phyloP scores from a whole-genome alignment of 1,139 yeast genomes.

The Saccharomyces hybrid region DNA sequence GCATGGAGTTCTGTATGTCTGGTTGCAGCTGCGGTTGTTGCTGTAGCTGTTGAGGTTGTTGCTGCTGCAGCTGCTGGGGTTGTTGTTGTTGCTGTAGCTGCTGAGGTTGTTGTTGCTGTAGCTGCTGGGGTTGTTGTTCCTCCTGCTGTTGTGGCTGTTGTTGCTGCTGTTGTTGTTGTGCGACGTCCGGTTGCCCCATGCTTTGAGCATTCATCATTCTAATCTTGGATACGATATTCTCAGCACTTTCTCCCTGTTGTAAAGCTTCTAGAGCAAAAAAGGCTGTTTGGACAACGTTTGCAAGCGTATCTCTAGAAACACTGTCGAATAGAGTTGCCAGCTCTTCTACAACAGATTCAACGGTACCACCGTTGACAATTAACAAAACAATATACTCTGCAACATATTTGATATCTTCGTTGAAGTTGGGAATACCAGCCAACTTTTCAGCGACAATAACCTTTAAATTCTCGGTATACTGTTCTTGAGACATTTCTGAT shows the following conservation, averaged over 20 bases:
- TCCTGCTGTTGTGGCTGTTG: slow-evolving; percentile 12
- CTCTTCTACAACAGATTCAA: slow-evolving; percentile 58
- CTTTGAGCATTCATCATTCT: slow-evolving; percentile 16
- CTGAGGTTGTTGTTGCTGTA: slow-evolving; percentile 10
- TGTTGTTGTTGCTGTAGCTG: slow-evolving; percentile 6
- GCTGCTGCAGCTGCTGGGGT: slow-evolving; percentile 8
- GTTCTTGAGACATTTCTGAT: slow-evolving; percentile 28
- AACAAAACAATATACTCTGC: slow-evolving; percentile 73
- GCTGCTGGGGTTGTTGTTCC: slow-evolving; percentile 2
- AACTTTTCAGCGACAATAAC: slow-evolving; percentile 33
- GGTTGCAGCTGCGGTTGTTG: slow-evolving; percentile 7
- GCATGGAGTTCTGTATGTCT: background rate
- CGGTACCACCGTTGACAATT: slow-evolving; percentile 62
- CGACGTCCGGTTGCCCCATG: slow-evolving; percentile 14
- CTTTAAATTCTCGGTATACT: slow-evolving; percentile 32
- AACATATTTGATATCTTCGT: slow-evolving; percentile 67
- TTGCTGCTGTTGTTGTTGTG: slow-evolving; percentile 21
- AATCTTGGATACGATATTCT: slow-evolving; percentile 27
- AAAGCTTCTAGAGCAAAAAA: slow-evolving; percentile 48
- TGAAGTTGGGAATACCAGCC: slow-evolving; percentile 33
- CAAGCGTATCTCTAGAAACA: slow-evolving; percentile 42
- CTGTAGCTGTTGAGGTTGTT: slow-evolving; percentile 6
- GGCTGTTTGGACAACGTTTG: slow-evolving; percentile 40
- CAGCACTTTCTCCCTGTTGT: slow-evolving; percentile 30
- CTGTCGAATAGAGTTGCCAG: slow-evolving; percentile 59